Evolutionary conservation across 768 basidiomycete genomes (phyloP), one percentile per base, ranked within the genome.

Genomic region (Boletus barrowsii): DNA sequence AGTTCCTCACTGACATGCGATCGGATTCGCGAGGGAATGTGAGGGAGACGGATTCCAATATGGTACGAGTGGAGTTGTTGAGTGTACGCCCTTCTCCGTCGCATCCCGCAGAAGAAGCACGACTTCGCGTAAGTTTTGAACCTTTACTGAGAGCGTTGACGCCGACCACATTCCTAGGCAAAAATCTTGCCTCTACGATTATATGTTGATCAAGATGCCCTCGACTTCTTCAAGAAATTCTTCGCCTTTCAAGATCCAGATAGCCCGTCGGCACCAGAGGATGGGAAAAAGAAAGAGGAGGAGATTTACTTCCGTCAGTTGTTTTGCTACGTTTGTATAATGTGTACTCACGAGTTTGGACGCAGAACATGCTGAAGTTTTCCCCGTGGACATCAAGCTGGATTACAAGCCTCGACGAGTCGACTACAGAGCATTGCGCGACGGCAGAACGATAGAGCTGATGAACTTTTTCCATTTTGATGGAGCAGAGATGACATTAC

Each of bases 401-500:
- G 97, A 99, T 68, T 99, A 98, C 72, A 99, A 99, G 68, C 97
- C 97, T 49, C 90, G 98, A 44, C 84, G 95, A 7, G 95, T 99
- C 18, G 93, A 98, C 69, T 97, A 98, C 68, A 76, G 84, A 57
- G 97, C 95, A 10, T 75, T 99, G 53, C 82, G 86, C 37, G 88
- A 94, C 56, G 97, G 97, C 14, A 84, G 80, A 70, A 94, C 93
- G 0, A 96, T 96, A 56, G 97, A 99, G 67, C 73, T 99, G 43
- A 98, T 99, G 96, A 99, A 99, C 68, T 98, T 99, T 71, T 99
- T 99, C 86, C 95, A 98, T 72, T 99, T 98, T 60, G 97, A 98
- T 62, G 95, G 93, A 1, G 90, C 96, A 4, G 97, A 98, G 71
- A 98, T 99, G 93, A 97, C 94, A 0, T 71, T 99, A 49, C 80